Evolutionary conservation across 176 grass and related monocot species (phyloP), one percentile per base, ranked within the genome.

Genomic region (Carex scoparia): DNA sequence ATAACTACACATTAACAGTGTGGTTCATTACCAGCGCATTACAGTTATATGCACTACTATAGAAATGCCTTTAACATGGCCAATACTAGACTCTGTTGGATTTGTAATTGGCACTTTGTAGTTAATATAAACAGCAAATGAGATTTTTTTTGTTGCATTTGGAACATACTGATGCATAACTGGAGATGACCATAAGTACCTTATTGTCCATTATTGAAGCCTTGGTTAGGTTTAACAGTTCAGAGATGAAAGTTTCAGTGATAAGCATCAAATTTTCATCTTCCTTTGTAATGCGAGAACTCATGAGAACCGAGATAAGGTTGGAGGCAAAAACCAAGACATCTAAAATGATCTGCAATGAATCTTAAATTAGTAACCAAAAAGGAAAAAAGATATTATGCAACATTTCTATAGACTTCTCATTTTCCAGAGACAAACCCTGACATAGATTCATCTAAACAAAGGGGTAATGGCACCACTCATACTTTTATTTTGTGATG

Each of bases 311-410:
- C 60, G 90, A 89, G 84, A 95, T 86, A 27, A 89, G 73, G 73
- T 89, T 89, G 69, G 89, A 86, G 48, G 91, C 87, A 57, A 92
- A 87, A 89, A 76, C 80, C 81, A 95, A 88, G 66, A 65, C 60
- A 88, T 92, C 62, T 60, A 84, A 93, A 92, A 94, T 82, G 87
- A 95, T 90, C 93, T 98, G 84, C 65, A 89, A 19, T 69, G 53
- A 84, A 89, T 58, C 4, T 30, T 59, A 85, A 9, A 79, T 84
- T 18, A 48, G 12, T 78, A 57, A 58, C 74, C 13, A 78, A 56
- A 40, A 78, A 56, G 49, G 38, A 81, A 80, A 88, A 30, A 86
- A 84, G 10, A 51, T 10, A 51, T 51, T 51, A 51, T 51, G 48
- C 48, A 51, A 51, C 48, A 84, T 55, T 37, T 78, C 54, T 89